Evolutionary conservation across 2,329 filamentous ascomycete species (phyloP), one percentile per base, ranked within the genome.

Genomic region (Fusarium euwallaceae): DNA sequence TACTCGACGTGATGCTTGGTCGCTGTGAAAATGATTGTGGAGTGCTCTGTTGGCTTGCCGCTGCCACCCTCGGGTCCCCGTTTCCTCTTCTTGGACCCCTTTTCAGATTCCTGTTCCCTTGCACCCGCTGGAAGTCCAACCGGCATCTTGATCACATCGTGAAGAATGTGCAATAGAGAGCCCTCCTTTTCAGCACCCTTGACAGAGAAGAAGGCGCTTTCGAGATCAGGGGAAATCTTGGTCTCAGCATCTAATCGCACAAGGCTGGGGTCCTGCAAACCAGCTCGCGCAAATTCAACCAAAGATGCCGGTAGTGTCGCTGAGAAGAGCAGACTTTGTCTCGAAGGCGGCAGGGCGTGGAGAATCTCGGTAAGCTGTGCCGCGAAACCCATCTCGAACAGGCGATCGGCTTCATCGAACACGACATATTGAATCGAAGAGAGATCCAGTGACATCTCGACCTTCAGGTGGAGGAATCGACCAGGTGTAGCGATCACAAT

Each of bases 1-100:
- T 98, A 99, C 78, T 99, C 97, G 62, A 99, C 97, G 80, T 98
- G 95, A 83, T 99, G 97, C 81, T 99, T 98, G 0, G 97, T 98
- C 2, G 96, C 94, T 1, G 94, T 91, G 80, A 99, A 99, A 5
- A 99, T 87, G 76, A 99, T 98, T 0, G 97, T 99, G 0, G 97
- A 98, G 81, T 98, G 92, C 69, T 94, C 90, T 1, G 95, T 97
- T 2, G 95, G 95, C 64, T 93, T 94, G 39, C 88, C 88, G 3
- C 87, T 84, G 12, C 85, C 80, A 69, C 89, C 87, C 6, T 87
- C 85, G 27, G 87, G 85, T 61, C 80, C 80, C 8, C 93, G 88
- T 83, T 96, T 97, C 64, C 94, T 88, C 83, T 97, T 97, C 82
- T 93, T 95, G 29, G 87, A 87, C 5, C 77, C 72, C 36, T 84